Percentiles rank a stretch among this genome's conserved stretches.
These are phyloP conservation scores for Phylloporus scabripes DNA, from an alignment of 768 basidiomycete genomes.

Conservation along the genomic window DNA sequence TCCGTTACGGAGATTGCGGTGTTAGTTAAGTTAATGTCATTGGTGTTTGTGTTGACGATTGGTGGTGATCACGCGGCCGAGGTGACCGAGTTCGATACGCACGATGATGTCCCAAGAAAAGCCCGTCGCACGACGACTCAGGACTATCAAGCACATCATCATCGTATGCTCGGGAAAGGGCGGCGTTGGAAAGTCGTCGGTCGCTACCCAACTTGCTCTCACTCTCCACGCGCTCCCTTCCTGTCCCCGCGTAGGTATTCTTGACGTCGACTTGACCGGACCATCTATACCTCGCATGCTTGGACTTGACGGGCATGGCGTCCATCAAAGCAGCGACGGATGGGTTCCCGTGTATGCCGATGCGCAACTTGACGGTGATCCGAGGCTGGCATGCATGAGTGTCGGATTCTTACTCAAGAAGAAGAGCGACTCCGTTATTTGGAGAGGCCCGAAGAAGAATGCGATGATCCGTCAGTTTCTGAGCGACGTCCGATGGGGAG, in stretches of 20 bases:
- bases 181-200: conserved; percentile 98
- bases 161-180: conserved; percentile 96
- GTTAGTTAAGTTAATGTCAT: conserved; percentile 6
- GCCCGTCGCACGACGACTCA: conserved; percentile 66
- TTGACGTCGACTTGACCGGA: conserved; percentile 92
- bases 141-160: conserved; percentile 75
- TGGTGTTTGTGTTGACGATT: background rate
- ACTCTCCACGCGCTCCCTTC: conserved; percentile 71
- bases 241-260: conserved; percentile 71
- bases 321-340: conserved; percentile 90
- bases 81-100: background rate
- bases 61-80: background rate
- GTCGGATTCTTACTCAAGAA: conserved; percentile 92
- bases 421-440: conserved; percentile 90
- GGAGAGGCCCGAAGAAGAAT: conserved; percentile 98
- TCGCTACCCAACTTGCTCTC: conserved; percentile 86
- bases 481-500: conserved; percentile 92
- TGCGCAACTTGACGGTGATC: conserved; percentile 41
- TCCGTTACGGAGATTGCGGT: background rate
- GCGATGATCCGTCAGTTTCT: conserved; percentile 97
- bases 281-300: conserved; percentile 96
- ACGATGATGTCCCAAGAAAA: conserved; percentile 36
- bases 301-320: conserved; percentile 78
- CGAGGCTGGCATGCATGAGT: conserved; percentile 89
- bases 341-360: conserved; percentile 99